These are phyloP conservation scores for Quercus alba DNA, from an alignment of 306 rosid species.

Conservation along the genomic window DNA sequence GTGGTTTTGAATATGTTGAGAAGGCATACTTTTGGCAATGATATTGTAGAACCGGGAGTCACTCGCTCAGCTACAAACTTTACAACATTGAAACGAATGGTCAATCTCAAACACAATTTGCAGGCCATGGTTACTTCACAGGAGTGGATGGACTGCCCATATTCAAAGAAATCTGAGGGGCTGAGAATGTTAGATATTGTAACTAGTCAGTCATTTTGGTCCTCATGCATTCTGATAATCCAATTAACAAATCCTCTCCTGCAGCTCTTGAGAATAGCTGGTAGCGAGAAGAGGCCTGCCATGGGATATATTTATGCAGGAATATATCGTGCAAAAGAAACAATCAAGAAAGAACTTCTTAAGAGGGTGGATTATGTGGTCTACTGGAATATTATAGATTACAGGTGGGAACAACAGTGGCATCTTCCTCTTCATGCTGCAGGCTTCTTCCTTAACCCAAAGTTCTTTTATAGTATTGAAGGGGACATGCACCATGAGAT, in stretches of 20 bases:
- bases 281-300: slow-evolving; percentile 77
- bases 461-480: slow-evolving; percentile 72
- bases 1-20: slow-evolving; percentile 69
- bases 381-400: slow-evolving; percentile 88
- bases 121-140: slow-evolving; percentile 88
- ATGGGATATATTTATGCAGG: slow-evolving; percentile 86
- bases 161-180: slow-evolving; percentile 76
- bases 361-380: slow-evolving; percentile 76
- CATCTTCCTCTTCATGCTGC: slow-evolving; percentile 84
- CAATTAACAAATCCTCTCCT: slow-evolving; percentile 72
- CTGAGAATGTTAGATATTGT: slow-evolving; percentile 73
- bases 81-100: slow-evolving; percentile 68
- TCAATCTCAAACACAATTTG: slow-evolving; percentile 69
- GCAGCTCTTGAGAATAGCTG: slow-evolving; percentile 57
- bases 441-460: slow-evolving; percentile 87
- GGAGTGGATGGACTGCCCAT: slow-evolving; percentile 82
- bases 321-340: slow-evolving; percentile 76
- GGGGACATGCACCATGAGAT: slow-evolving; percentile 65
- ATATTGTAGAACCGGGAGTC: slow-evolving; percentile 66
- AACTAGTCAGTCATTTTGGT: slow-evolving; percentile 81
- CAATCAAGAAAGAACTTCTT: slow-evolving; percentile 67
- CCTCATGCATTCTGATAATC: slow-evolving; percentile 62
- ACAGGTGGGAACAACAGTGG: slow-evolving; percentile 75
- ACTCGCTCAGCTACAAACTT: slow-evolving; percentile 64
- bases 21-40: slow-evolving; percentile 73